A percentile compares a stretch with the other conserved stretches of the same genome.
These are phyloP conservation scores for Adiantum capillusveneris DNA, from an alignment of 75 land plant species.

Conservation along the genomic window DNA sequence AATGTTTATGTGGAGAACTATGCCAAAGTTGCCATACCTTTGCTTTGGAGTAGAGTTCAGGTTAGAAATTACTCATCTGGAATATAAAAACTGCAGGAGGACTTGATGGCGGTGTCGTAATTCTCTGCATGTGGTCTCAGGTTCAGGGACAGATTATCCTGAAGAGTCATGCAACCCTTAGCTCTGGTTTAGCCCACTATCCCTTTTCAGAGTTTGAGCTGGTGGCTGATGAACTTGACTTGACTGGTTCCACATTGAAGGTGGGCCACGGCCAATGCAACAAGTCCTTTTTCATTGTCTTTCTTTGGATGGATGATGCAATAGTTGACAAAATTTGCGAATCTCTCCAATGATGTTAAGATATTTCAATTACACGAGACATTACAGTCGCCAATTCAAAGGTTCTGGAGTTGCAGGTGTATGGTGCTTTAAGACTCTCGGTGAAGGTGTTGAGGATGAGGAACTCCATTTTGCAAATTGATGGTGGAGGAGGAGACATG, in stretches of 20 bases:
- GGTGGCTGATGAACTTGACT: constrained; percentile 85
- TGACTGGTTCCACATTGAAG: constrained; percentile 79
- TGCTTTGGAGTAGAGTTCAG: constrained; percentile 98
- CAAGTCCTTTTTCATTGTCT: no score
- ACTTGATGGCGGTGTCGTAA: no score
- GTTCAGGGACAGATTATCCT: constrained; percentile 73
- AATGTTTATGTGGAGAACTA: constrained; percentile 62
- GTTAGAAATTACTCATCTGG: constrained; percentile 20
- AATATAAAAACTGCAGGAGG: no score
- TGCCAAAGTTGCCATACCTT: constrained; percentile 82
- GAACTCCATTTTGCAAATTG: constrained; percentile 76
- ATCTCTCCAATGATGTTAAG: no score
- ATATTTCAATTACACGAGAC: no score
- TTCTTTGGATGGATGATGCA: no score
- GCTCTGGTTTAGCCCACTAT: constrained; percentile 84
- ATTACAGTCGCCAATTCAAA: background rate
- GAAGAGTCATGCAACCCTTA: constrained; percentile 53
- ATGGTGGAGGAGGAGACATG: constrained; percentile 72
- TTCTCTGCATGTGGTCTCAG: constrained; percentile 14
- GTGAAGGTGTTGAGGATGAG: constrained; percentile 93
- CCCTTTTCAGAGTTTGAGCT: constrained; percentile 92
- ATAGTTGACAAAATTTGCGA: no score
- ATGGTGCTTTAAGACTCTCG: constrained; percentile 82
- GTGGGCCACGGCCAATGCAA: no score
- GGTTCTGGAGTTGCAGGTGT: constrained; percentile 49